Evolutionary conservation across 192 early-diverging fungal genomes (phyloP), one percentile per base, ranked within the genome.

Genomic region (Backusella mclennaniae): DNA sequence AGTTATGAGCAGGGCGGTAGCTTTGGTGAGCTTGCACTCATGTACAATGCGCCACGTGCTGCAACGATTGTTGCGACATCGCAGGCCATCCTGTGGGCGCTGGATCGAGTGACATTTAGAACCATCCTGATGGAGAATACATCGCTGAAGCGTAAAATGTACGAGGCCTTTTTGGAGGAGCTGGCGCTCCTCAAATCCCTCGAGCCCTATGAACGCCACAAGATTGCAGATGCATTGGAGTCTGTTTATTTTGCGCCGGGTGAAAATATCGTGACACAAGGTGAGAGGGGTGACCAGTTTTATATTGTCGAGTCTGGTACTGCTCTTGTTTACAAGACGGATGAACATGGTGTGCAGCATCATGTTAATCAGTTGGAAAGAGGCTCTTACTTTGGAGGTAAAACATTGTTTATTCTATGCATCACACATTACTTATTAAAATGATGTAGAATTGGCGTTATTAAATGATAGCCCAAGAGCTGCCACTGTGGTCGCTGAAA

Each of bases 1-100:
- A 85, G 88, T 53, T 97, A 96, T 77, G 92, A 84, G 6, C 86
- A 93, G 8, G 92, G 94, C 52, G 97, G 95, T 66, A 93, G 91
- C 80, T 99, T 99, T 93, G 98, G 98, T 73, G 97, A 99, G 85
- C 88, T 99, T 67, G 98, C 98, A 44, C 88, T 99, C 12, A 99
- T 99, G 98, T 99, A 99, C 85, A 98, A 98, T 79, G 96, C 96
- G 11, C 98, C 98, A 15, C 91, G 98, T 44, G 98, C 98, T 0
- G 98, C 98, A 31, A 98, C 97, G 0, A 93, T 99, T n/a, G 86
- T 87, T 6, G 93, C 96, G 1, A 98, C 96, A 0, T 63, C 90
- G 6, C 90, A 94, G 59, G 85, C 91, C 19, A 92, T 95, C 29
- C 86, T 99, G 70, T 99, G 98, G 98, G 98, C 98, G 3, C 80